Conservation (phyloP, 768 basidiomycete genomes). For the Mycena rosella region DNA sequence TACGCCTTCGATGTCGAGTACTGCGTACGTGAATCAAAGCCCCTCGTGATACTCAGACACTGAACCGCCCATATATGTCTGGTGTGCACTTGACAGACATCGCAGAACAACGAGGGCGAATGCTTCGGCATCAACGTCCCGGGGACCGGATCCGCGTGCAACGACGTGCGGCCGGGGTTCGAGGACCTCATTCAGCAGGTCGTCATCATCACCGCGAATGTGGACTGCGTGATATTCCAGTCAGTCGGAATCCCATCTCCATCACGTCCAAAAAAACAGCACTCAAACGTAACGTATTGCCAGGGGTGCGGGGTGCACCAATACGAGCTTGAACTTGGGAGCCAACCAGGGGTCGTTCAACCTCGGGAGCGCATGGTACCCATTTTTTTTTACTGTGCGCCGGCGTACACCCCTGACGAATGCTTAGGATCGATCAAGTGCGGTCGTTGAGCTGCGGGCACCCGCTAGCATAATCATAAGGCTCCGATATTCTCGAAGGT, state of each 20-base stretch:
- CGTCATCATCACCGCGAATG: slow-evolving; percentile 26
- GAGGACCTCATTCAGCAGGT: slow-evolving; percentile 26
- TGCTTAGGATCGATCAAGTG: slow-evolving; percentile 25
- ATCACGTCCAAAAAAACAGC: slow-evolving; percentile 17
- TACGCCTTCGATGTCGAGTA: slow-evolving; percentile 24
- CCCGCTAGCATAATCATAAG: slow-evolving; percentile 18
- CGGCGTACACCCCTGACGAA: slow-evolving; percentile 22
- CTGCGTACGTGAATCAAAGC: slow-evolving; percentile 25
- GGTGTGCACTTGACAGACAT: slow-evolving; percentile 28
- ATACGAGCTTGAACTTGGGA: slow-evolving; percentile 23
- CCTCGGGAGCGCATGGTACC: slow-evolving; percentile 22
- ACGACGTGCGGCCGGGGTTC: slow-evolving; percentile 23
- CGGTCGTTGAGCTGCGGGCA: slow-evolving; percentile 24
- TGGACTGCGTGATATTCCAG: slow-evolving; percentile 21
- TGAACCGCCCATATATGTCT: slow-evolving; percentile 21
- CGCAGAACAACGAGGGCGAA: slow-evolving; percentile 23
- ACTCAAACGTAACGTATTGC: slow-evolving; percentile 25
- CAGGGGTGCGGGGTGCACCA: slow-evolving; percentile 23
- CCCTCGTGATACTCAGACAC: slow-evolving; percentile 22
- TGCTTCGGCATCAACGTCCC: slow-evolving; percentile 28
- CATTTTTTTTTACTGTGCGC: slow-evolving; percentile 20
- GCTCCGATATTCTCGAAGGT: slow-evolving; percentile 23
- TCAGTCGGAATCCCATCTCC: slow-evolving; percentile 26
- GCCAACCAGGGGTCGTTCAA: slow-evolving; percentile 18
- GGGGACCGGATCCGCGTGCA: slow-evolving; percentile 20